Base-by-base conservation (phyloP, 371 early-diverging fungal genomes). In the Parasitella parasitica region DNA sequence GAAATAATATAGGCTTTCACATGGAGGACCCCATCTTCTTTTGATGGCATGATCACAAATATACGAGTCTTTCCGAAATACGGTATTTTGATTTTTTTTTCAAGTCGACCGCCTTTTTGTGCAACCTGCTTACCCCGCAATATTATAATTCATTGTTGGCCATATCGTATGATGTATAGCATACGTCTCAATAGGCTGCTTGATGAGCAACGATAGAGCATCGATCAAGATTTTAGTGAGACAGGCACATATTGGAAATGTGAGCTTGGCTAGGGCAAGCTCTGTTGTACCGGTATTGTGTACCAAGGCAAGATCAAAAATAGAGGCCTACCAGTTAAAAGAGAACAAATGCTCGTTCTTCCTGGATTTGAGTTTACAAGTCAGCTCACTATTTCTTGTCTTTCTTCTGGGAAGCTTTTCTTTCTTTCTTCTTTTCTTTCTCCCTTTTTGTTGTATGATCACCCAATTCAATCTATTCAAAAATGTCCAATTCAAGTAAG, bases 381-480 rank as follows among this genome's bases (percentile, higher is more conserved):
- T 57, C 57, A 57, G 48, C 43, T 57, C 43, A 57, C 48, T 20
- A 46, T 30, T 22, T 35, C 16, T 24, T 11, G 48, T 48, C 27
- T 22, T 27, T 27, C 27, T 20, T 48, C 18, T 43, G 43, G 11
- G 22, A 43, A 43, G 22, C 22, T 5, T 36, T 2, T 12, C 54
- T 6, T 54, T 24, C 15, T 16, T 7, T 35, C 15, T 7, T 54
- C 18, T 20, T 30, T 4, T 30, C 9, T 41, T 16, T 54, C n/a
- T 55, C 16, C 11, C 28, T 41, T 56, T 11, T 30, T 18, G 7
- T 26, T 56, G n/a, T n/a, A 16, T 11, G 16, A 28, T 30, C 16
- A 24, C 3, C 5, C 27, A 38, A 1, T 54, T 37, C 26, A 20
- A 20, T 37, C 16, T 27, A 24, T 54, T 54, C n/a, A 26, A n/a